Evolutionary conservation across 2,329 filamentous ascomycete genomes (phyloP).

Genomic region (Microsporum canis): DNA sequence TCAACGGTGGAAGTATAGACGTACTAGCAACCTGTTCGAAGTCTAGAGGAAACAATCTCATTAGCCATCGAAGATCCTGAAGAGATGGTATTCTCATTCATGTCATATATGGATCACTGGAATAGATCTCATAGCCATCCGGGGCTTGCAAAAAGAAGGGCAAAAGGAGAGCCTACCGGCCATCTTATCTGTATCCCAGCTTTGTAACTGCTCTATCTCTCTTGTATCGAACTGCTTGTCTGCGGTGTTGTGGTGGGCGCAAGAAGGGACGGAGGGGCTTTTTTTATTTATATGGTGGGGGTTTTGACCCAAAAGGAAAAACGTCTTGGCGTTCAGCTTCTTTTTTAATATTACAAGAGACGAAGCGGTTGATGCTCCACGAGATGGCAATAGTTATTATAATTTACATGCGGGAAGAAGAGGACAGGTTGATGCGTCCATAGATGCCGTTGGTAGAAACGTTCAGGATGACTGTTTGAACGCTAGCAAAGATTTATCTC

Average conservation of each 20-base stretch:
- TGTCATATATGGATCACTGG: background rate
- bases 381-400: background rate
- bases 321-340: background rate
- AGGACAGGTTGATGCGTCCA: background rate
- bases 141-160: constrained; percentile 4
- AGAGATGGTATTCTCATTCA: background rate
- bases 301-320: background rate
- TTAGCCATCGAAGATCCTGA: background rate
- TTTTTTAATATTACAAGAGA: background rate
- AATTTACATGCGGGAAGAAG: background rate
- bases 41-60: constrained; percentile 18
- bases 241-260: background rate
- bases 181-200: constrained; percentile 22
- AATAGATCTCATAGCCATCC: constrained; percentile 6
- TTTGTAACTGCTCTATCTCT: background rate
- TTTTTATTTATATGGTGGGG: background rate
- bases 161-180: constrained; percentile 22
- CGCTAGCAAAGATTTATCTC: background rate
- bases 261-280: background rate
- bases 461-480: background rate
- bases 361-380: background rate
- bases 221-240: background rate
- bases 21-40: constrained; percentile 32
- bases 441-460: background rate
- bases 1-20: constrained; percentile 14